Evolutionary conservation across 305 asterid species (phyloP), one percentile per base, ranked within the genome.

Genomic region (Solanum hybrid): DNA sequence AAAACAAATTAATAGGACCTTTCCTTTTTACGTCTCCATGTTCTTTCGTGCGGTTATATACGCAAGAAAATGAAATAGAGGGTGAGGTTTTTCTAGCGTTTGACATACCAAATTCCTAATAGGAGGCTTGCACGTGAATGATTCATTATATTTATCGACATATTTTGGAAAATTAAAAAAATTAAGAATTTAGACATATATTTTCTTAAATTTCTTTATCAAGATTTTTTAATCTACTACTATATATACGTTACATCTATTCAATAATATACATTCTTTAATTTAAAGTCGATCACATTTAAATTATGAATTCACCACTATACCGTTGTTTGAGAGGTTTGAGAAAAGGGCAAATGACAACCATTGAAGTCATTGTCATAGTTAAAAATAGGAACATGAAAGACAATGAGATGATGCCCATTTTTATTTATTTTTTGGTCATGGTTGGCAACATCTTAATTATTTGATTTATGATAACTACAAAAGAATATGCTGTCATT

Each of bases 321-420:
- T 24, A 17, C 1, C 2, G 4, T 77, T 32, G 39, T 32, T 77
- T 4, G 14, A 77, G 82, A 7, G 26, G 13, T 77, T 22, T 17
- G 15, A 78, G 83, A 32, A 78, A 34, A 57, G 15, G 84, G 31
- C 31, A 27, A 83, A 45, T 27, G 37, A 22, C 29, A 45, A 83
- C 20, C 39, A n/a, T 29, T 45, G 87, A 36, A 83, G 87, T 83
- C 34, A 83, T 83, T 45, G 13, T 83, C 87, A 27, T 45, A 9
- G 7, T 83, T 29, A 82, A 41, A 78, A 39, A 82, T 83, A 15
- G 87, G 17, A 34, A 83, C 73, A 45, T 27, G 38, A 83, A 45
- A 83, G 39, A 83, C 39, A 45, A 15, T 45, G 87, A 83, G 39
- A 29, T 83, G 38, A 17, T 61, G 87, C 12, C 75, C 20, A 45